Evolutionary conservation across 1,284 basidiomycete genomes (phyloP), one percentile per base, ranked within the genome.

Genomic region (Malassezia globosa): DNA sequence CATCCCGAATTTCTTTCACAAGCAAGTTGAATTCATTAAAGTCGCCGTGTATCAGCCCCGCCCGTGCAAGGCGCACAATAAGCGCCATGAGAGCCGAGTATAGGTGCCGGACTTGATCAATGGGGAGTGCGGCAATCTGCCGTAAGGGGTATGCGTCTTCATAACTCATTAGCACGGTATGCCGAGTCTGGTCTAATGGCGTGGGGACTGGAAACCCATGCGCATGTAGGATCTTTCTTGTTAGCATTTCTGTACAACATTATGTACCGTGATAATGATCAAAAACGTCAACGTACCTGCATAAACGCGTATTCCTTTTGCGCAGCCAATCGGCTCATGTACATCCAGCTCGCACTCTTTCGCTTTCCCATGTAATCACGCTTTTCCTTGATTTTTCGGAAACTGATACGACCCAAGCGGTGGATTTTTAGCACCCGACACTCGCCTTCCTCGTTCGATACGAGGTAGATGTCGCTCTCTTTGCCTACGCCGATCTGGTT

Each of bases 11-110:
- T 41, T 69, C 80, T 38, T 80, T 79, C 57, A 99, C 87, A 54
- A 99, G 81, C 63, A 99, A 88, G 73, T 99, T 97, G 77, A 97
- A 99, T 72, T 99, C 94, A 74, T 99, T 99, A 75, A 87, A 99
- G 73, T 99, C 92, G 42, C 94, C 92, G 67, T 99, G 92, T 47
- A 99, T 96, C 19, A 99, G 78, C 1, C 94, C 94, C 2, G 85
- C 82, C 36, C 81, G 81, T 2, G 90, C 92, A 60, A 97, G 84
- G 43, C 88, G 85, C 51, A 96, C 87, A 66, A 97, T 90, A 48
- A 96, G 77, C 72, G 88, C 86, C 90, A 97, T 97, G 34, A 97
- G 77, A 14, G 79, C 76, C 1, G 89, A 88, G 74, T 96, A 97
- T 25, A 97, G 79, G 56, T 82, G 82, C 26, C 87, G 87, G 1